Conservation (phyloP, 805 yeast species). For the Debaryomyces castellii region DNA sequence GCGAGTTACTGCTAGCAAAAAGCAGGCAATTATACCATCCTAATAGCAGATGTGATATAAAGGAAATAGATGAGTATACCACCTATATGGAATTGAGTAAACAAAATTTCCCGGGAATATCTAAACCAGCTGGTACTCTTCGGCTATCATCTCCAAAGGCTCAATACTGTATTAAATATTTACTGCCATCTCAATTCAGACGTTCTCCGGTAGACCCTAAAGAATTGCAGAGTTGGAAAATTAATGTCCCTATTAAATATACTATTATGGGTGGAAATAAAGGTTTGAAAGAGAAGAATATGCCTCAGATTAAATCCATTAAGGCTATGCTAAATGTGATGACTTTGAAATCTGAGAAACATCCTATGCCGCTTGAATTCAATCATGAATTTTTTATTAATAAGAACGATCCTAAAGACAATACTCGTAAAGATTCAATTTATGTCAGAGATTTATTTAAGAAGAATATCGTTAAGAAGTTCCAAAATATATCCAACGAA, state of each 20-base stretch:
- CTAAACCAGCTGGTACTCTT: constrained; percentile 11
- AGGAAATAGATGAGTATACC: constrained; percentile 9
- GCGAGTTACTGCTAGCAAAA: constrained; percentile 9
- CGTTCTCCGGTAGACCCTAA: not conserved
- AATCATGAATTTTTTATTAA: constrained; percentile 34
- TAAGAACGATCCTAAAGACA: constrained; percentile 9
- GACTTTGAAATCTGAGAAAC: constrained; percentile 29
- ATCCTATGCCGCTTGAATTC: constrained; percentile 39
- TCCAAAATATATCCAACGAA: constrained; percentile 17
- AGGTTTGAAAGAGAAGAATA: constrained; percentile 8
- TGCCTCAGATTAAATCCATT: constrained; percentile 22
- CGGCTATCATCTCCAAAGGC: constrained; percentile 16
- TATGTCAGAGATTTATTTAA: not conserved
- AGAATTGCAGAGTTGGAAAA: constrained; percentile 17
- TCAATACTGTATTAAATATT: constrained; percentile 18
- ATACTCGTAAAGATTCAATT: not conserved
- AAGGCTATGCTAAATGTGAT: constrained; percentile 29
- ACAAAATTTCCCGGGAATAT: constrained; percentile 12
- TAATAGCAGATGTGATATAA: constrained; percentile 6
- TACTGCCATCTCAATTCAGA: constrained; percentile 22
- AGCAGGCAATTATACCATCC: constrained; percentile 19
- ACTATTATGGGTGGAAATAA: constrained; percentile 6
- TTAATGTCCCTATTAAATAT: constrained; percentile 27
- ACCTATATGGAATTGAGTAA: constrained; percentile 11
- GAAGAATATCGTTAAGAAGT: constrained; percentile 11